A percentile compares a stretch with the other conserved stretches of the same genome.
These are phyloP conservation scores for Gnaphalium uliginosum DNA, from an alignment of 129 eudicot species.

Conservation along the genomic window DNA sequence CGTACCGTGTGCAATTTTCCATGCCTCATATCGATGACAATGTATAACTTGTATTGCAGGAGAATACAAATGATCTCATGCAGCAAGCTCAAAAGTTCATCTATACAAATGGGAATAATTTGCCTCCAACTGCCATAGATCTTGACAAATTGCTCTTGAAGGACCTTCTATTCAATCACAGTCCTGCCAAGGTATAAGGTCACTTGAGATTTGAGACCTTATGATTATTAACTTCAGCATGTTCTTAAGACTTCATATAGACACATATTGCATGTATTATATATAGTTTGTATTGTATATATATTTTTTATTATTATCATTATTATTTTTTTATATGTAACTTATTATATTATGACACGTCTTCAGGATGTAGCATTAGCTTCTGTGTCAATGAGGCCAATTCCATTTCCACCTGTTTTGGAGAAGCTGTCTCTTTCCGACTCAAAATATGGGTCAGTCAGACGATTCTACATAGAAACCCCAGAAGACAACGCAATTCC, in stretches of 20 bases:
- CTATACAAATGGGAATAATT: constrained; percentile 72
- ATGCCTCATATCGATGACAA: neutral
- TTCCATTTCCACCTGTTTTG: constrained; percentile 86
- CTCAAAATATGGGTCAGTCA: constrained; percentile 67
- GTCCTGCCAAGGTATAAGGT: constrained; percentile 78
- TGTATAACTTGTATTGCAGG: constrained; percentile 47
- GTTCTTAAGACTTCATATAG: neutral
- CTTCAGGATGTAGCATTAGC: constrained; percentile 89
- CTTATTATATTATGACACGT: neutral
- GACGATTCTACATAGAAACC: constrained; percentile 86
- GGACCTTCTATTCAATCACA: constrained; percentile 90
- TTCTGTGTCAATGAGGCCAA: constrained; percentile 89
- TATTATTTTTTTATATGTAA: no score
- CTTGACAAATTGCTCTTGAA: constrained; percentile 71
- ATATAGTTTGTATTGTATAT: neutral
- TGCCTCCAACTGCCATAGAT: constrained; percentile 92
- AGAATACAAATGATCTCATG: constrained; percentile 73
- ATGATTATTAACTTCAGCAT: neutral
- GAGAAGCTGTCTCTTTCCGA: constrained; percentile 83
- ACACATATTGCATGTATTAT: neutral
- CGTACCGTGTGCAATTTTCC: neutral
- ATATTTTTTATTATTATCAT: neutral
- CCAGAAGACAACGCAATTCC: constrained; percentile 84
- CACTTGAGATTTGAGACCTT: neutral
- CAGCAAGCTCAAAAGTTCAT: constrained; percentile 77